Base-by-base conservation (phyloP, 2,329 filamentous ascomycete species). In the Microdochium bolleyi region DNA sequence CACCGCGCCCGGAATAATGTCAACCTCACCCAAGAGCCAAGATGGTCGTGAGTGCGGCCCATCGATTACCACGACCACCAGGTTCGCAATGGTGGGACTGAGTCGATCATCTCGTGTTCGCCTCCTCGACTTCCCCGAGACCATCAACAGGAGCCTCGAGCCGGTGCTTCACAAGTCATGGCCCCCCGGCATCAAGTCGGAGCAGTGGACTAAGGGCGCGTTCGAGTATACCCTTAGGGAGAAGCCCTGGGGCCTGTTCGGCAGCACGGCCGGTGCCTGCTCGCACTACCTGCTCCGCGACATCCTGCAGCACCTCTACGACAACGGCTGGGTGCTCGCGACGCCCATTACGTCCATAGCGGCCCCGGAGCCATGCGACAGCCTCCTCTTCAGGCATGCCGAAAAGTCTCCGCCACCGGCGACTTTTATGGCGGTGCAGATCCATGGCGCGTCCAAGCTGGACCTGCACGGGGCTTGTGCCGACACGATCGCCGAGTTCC, bases 171-270 rank as follows among this genome's bases (percentile, higher is more conserved):
- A 51, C n/a, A 27, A 55, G 24, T 52, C 55, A 22, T 64, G 62
- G 61, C 55, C 57, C 4, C 54, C 55, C 2, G 61, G 61, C 2
- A 54, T 64, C 49, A 53, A 61, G 27, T 41, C 53, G 3, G 53
- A 53, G 13, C 22, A 53, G 22, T 27, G 25, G 21, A 54, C 46
- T 46, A 52, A 41, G 21, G 51, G 54, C 9, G 50, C 56, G 25
- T 57, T 59, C 56, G 55, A 63, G 49, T 63, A 54, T 54, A 54
- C 56, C 24, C 48, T 61, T 16, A 59, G 54, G 46, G 60, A 58
- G 24, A 37, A 34, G 3, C 60, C 57, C 13, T 62, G 58, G 53
- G 57, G 55, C 30, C 27, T 52, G 25, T 52, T 34, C 30, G 53
- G 55, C 49, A 54, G 38, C 30, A 34, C 50, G 30, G 52, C 58